Conservation (phyloP, 2,329 filamentous ascomycete species). For the Arthroderma sp. region DNA sequence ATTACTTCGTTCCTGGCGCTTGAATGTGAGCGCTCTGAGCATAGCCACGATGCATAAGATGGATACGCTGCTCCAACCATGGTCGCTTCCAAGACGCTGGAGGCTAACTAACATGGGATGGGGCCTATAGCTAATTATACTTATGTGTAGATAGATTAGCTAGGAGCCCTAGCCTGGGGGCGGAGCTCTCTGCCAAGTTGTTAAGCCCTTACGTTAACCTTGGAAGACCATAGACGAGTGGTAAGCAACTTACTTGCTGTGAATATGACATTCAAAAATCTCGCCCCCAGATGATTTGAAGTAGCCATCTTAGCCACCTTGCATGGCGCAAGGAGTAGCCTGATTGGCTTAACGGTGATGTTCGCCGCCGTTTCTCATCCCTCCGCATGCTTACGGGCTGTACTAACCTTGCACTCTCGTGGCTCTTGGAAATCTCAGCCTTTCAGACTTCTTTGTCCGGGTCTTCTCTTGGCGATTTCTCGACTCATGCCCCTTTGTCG, state of each 20-base stretch:
- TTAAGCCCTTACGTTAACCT: no score
- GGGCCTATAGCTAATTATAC: no score
- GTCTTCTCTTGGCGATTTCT: neutral
- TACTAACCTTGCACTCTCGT: neutral
- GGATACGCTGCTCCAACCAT: neutral
- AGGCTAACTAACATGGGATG: neutral
- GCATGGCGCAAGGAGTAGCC: neutral
- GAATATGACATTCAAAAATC: no score
- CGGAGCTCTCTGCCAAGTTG: constrained; percentile 2
- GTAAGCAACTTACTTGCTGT: neutral
- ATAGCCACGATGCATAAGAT: neutral
- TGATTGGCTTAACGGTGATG: neutral
- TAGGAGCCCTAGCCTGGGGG: neutral
- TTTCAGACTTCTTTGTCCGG: neutral
- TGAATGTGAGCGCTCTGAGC: neutral
- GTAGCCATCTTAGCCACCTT: neutral
- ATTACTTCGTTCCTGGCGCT: no score
- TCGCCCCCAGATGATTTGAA: neutral
- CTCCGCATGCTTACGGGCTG: constrained; percentile 1
- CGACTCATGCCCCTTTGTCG: neutral
- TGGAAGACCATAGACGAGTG: no score
- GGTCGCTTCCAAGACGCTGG: neutral
- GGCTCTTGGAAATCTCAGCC: neutral
- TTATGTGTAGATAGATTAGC: neutral
- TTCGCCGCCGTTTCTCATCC: neutral